Evolutionary conservation across 768 basidiomycete species (phyloP).

Genomic region (Phaffia tasmanica): DNA sequence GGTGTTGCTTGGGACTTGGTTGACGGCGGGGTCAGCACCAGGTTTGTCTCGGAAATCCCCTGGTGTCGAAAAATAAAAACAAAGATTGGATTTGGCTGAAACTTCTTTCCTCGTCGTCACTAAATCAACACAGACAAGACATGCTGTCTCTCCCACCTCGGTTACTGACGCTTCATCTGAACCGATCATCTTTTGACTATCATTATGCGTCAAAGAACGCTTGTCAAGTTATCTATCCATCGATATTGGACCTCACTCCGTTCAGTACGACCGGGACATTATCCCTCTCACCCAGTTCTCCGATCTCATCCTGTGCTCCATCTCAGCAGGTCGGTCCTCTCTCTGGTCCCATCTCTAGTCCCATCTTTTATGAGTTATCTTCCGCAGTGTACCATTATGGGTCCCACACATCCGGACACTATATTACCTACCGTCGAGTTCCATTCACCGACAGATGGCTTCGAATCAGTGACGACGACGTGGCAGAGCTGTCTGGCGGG

Average conservation of each 20-base stretch:
- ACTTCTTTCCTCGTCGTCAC: constrained; percentile 3
- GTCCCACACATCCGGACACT: constrained; percentile 80
- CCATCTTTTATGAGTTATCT: constrained; percentile 63
- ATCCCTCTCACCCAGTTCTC: constrained; percentile 35
- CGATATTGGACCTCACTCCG: constrained; percentile 76
- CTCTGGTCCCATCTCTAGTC: constrained; percentile 58
- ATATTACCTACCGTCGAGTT: constrained; percentile 78
- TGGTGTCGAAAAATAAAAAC: too few species aligned
- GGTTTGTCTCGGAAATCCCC: constrained; percentile 45
- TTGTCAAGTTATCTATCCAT: constrained; percentile 67
- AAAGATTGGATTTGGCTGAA: constrained; percentile 15
- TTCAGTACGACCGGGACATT: constrained; percentile 74
- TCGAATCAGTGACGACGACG: constrained; percentile 58
- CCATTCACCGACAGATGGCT: constrained; percentile 60
- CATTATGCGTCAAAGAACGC: constrained; percentile 69
- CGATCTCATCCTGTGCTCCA: background rate
- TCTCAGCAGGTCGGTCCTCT: constrained; percentile 44
- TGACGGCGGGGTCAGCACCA: constrained; percentile 83
- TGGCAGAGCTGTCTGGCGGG: constrained; percentile 40
- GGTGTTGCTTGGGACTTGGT: constrained; percentile 60
- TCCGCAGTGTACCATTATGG: constrained; percentile 90
- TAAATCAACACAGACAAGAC: constrained; percentile 26
- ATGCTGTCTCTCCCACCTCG: constrained; percentile 57
- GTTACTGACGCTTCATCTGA: constrained; percentile 77
- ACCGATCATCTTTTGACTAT: constrained; percentile 77